Percentiles rank a stretch among this genome's conserved stretches.
Evolutionary conservation across 2,329 filamentous ascomycete species (phyloP).

Genomic region (Penicillium italicum): DNA sequence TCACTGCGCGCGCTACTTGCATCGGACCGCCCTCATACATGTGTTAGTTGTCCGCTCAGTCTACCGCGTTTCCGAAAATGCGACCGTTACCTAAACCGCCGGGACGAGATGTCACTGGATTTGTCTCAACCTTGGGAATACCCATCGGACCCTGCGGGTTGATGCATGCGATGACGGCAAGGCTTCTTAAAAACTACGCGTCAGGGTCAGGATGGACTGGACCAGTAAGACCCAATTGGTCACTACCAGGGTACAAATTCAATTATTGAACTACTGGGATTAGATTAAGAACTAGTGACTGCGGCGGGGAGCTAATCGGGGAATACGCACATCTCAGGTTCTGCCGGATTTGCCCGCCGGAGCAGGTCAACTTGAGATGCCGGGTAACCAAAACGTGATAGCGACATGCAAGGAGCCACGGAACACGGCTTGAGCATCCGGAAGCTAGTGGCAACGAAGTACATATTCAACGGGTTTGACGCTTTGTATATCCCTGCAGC

Average conservation of each 20-base stretch:
- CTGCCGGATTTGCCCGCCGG: no score
- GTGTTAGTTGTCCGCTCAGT: background rate
- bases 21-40: background rate
- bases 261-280: no score
- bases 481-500: background rate
- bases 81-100: background rate
- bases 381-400: no score
- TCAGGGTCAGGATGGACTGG: no score
- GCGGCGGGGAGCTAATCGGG: no score
- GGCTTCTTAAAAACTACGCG: no score
- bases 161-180: conserved; percentile 63
- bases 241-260: no score
- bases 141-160: conserved; percentile 64
- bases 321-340: no score
- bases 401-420: conserved; percentile 66
- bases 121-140: conserved; percentile 57
- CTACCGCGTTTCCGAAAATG: background rate
- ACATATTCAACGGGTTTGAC: conserved; percentile 29
- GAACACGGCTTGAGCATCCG: conserved; percentile 60
- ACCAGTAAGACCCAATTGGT: no score
- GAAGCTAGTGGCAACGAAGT: conserved; percentile 16
- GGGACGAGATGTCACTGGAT: conserved; percentile 32
- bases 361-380: no score
- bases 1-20: background rate
- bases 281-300: no score